These are phyloP conservation scores for Aspergillus sp. DNA, from an alignment of 2,329 filamentous ascomycete genomes.

Conservation along the genomic window DNA sequence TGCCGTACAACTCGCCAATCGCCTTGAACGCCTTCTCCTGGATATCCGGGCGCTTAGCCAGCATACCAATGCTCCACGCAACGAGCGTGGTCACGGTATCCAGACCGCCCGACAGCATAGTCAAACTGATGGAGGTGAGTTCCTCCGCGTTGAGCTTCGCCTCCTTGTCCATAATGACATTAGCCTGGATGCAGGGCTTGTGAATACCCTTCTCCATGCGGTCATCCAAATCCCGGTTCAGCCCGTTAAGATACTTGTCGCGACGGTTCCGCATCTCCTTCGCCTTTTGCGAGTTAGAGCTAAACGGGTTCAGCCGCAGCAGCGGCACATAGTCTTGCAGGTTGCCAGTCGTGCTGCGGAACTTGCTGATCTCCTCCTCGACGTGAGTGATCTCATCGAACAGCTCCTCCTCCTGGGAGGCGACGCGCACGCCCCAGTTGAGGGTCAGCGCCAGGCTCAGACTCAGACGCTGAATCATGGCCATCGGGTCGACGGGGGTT, in stretches of 20 bases:
- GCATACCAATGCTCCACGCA: conserved; percentile 61
- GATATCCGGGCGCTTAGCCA: conserved; percentile 60
- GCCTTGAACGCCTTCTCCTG: conserved; percentile 59
- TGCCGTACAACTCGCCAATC: conserved; percentile 54
- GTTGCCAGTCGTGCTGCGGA: conserved; percentile 75
- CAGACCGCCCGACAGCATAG: conserved; percentile 65
- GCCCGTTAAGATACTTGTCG: conserved; percentile 57
- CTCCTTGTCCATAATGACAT: conserved; percentile 63
- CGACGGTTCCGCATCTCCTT: conserved; percentile 59
- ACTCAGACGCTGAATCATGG: conserved; percentile 64
- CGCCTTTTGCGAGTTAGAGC: conserved; percentile 55
- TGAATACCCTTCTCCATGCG: conserved; percentile 60
- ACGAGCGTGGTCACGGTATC: conserved; percentile 66
- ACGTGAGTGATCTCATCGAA: conserved; percentile 72
- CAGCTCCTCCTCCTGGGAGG: conserved; percentile 58
- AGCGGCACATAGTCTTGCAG: conserved; percentile 77
- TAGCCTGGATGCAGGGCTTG: conserved; percentile 65
- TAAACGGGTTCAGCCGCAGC: conserved; percentile 65
- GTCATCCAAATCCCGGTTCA: conserved; percentile 60
- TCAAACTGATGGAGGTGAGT: conserved; percentile 63
- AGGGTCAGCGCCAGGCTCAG: conserved; percentile 62
- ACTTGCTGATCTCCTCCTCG: conserved; percentile 69
- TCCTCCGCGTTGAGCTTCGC: conserved; percentile 62
- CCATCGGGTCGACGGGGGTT: conserved; percentile 61
- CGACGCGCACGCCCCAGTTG: conserved; percentile 64